These are phyloP conservation scores for Thalassiosira delicatula DNA, from an alignment of 352 stramenopile species.

Conservation along the genomic window DNA sequence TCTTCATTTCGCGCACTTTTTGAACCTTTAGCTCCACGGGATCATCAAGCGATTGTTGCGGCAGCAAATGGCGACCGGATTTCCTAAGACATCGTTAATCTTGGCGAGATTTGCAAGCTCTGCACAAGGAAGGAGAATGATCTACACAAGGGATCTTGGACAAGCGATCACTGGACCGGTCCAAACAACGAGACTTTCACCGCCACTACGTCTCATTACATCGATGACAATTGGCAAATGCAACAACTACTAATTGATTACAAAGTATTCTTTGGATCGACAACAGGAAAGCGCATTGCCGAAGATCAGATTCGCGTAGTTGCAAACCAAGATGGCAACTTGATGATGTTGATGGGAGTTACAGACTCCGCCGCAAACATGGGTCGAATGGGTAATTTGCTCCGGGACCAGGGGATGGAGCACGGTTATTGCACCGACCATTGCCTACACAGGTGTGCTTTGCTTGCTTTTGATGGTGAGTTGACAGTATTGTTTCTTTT, in stretches of 20 bases:
- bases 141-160: background rate
- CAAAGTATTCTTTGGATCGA: background rate
- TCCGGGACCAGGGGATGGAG: slow-evolving; percentile 5
- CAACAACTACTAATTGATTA: background rate
- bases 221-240: background rate
- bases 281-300: background rate
- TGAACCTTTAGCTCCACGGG: background rate
- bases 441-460: background rate
- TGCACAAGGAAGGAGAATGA: background rate
- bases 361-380: background rate
- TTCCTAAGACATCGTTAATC: background rate
- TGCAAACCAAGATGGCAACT: background rate
- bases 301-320: background rate
- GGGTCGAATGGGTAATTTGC: slow-evolving; percentile 2
- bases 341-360: background rate
- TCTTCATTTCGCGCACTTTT: background rate
- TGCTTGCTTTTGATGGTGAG: background rate
- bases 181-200: slow-evolving; percentile 10
- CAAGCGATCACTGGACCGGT: background rate
- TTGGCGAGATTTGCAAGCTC: background rate
- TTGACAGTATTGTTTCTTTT: background rate
- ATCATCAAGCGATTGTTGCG: background rate
- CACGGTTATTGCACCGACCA: slow-evolving; percentile 19
- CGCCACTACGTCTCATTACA: slow-evolving; percentile 4
- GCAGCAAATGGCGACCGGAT: background rate